Percentiles rank a stretch among this genome's conserved stretches.
Evolutionary conservation across 345 rosid genomes (phyloP).

Genomic region (Populus davidiana): DNA sequence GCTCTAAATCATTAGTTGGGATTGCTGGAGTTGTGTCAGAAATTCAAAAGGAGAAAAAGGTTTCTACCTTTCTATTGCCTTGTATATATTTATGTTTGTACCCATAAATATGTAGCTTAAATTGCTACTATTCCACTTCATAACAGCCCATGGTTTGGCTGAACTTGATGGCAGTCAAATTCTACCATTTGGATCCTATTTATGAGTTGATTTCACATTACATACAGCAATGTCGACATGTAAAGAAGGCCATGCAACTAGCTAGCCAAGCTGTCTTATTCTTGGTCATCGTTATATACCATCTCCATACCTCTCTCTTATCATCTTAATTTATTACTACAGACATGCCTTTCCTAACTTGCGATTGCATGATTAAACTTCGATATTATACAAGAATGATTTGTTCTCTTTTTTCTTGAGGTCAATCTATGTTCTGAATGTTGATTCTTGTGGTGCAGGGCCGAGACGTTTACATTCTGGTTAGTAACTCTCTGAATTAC

Average conservation of each 20-base stretch:
- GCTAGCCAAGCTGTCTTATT: neutral
- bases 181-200: neutral
- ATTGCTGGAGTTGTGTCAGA: constrained; percentile 81
- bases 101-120: neutral
- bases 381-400: neutral
- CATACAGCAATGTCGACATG: neutral
- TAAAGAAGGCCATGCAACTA: neutral
- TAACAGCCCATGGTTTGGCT: neutral
- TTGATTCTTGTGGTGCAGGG: constrained; percentile 65
- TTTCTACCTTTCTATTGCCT: constrained; percentile 3
- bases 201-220: neutral
- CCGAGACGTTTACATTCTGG: constrained; percentile 96
- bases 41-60: constrained; percentile 96
- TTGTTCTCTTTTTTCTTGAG: neutral
- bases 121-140: neutral
- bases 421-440: constrained; percentile 13
- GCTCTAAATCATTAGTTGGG: constrained; percentile 86
- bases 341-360: neutral
- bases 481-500: constrained; percentile 43
- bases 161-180: neutral
- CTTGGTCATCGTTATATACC: neutral
- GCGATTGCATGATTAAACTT: neutral
- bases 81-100: neutral
- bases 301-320: neutral
- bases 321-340: neutral